phyloP scores from a whole-genome alignment of 345 rosid genomes.

The Hibiscus mutabilis region DNA sequence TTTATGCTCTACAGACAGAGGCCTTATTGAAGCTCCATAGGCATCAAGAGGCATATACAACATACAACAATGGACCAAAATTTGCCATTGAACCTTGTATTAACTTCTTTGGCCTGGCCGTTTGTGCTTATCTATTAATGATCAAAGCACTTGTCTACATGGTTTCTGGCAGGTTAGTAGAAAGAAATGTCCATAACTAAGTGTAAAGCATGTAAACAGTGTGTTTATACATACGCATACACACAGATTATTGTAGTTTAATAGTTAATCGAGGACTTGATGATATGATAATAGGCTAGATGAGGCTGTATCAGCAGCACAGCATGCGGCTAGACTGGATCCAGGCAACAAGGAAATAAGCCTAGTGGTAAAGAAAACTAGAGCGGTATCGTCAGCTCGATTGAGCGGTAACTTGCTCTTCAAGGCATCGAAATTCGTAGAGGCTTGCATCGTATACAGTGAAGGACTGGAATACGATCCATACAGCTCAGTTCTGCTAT shows the following conservation, averaged over 20 bases:
- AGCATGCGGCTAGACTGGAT: constrained; percentile 66
- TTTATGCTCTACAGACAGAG: constrained; percentile 53
- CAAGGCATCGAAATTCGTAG: constrained; percentile 48
- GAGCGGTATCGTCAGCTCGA: constrained; percentile 59
- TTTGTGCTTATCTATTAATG: constrained; percentile 33
- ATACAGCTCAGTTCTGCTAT: constrained; percentile 62
- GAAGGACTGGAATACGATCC: constrained; percentile 78
- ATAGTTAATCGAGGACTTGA: neutral
- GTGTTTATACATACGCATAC: neutral
- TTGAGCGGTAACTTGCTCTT: constrained; percentile 66
- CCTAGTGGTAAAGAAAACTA: constrained; percentile 31
- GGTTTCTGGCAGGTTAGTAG: constrained; percentile 61
- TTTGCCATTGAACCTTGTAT: constrained; percentile 32
- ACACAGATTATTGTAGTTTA: neutral
- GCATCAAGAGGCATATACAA: constrained; percentile 50
- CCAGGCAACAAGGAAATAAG: constrained; percentile 55
- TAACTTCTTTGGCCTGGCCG: constrained; percentile 41
- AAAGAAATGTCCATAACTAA: neutral
- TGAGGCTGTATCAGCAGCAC: constrained; percentile 59
- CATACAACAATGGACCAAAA: constrained; percentile 37
- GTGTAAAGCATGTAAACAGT: neutral
- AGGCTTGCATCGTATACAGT: constrained; percentile 62
- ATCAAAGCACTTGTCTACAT: constrained; percentile 50
- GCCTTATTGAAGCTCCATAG: constrained; percentile 50
- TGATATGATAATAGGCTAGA: constrained; percentile 47